Conservation (phyloP, 352 stramenopile genomes). For the Phytophthora foliorum region DNA sequence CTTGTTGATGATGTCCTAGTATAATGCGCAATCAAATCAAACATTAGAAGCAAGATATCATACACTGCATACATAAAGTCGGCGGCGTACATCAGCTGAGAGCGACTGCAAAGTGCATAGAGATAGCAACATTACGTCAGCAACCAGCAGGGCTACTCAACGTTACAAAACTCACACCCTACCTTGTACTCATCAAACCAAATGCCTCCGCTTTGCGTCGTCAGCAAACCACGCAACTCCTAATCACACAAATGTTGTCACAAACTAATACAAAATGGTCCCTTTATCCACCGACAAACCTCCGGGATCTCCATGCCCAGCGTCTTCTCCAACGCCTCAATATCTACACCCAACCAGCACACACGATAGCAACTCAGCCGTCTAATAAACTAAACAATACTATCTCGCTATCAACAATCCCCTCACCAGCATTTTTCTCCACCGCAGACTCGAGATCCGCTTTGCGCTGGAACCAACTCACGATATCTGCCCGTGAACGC, state of each 20-base stretch:
- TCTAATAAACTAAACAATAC: not conserved
- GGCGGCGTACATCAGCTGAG: slow-evolving; percentile 53
- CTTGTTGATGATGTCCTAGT: slow-evolving; percentile 67
- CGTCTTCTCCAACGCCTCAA: slow-evolving; percentile 78
- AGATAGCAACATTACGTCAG: slow-evolving; percentile 17
- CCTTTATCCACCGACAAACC: slow-evolving; percentile 29
- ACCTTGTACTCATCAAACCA: slow-evolving; percentile 90
- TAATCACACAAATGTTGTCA: slow-evolving; percentile 19
- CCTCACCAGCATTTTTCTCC: slow-evolving; percentile 60
- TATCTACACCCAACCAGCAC: slow-evolving; percentile 44
- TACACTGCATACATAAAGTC: not conserved
- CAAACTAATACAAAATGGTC: not conserved
- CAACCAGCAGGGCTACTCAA: not conserved
- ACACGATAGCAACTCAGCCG: slow-evolving; percentile 7
- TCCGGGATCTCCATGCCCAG: slow-evolving; percentile 69
- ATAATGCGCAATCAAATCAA: not conserved
- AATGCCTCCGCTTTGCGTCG: slow-evolving; percentile 81
- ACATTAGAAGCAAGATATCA: not conserved
- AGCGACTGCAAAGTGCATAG: slow-evolving; percentile 51
- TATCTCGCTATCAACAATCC: not conserved
- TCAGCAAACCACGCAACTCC: slow-evolving; percentile 70
- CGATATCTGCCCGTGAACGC: slow-evolving; percentile 55
- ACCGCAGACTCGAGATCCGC: slow-evolving; percentile 54
- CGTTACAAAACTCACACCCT: not conserved
- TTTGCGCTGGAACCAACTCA: slow-evolving; percentile 90